These are phyloP conservation scores for Dorcoceras hygrometricum DNA, from an alignment of 257 asterid genomes.

Conservation along the genomic window DNA sequence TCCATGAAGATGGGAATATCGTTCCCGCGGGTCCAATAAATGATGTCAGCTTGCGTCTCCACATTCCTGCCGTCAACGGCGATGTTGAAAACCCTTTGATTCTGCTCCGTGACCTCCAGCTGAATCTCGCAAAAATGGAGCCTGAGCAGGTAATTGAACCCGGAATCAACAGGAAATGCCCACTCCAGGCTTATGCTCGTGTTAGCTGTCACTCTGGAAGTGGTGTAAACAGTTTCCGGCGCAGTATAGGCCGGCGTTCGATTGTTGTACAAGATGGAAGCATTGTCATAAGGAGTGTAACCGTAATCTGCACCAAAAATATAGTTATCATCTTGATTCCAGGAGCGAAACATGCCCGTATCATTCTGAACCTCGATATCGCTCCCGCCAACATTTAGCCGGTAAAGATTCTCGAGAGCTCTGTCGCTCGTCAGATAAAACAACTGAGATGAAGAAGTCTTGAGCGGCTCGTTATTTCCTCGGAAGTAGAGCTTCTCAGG, in stretches of 20 bases:
- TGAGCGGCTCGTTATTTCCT: conserved; percentile 15
- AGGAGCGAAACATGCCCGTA: conserved; percentile 58
- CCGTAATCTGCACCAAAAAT: background rate
- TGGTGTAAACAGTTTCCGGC: conserved; percentile 38
- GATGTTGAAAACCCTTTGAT: conserved; percentile 30
- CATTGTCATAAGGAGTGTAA: background rate
- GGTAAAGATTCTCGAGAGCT: conserved; percentile 44
- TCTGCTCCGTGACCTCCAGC: background rate
- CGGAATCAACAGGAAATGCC: conserved; percentile 48
- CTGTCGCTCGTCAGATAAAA: conserved; percentile 18
- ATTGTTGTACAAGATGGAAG: conserved; percentile 22
- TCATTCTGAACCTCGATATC: conserved; percentile 1
- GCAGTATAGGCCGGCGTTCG: conserved; percentile 41
- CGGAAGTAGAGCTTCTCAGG: conserved; percentile 40
- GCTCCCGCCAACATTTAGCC: conserved; percentile 50
- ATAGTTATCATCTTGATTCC: conserved; percentile 30
- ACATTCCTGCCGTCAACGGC: conserved; percentile 27
- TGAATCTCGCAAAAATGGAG: conserved; percentile 53
- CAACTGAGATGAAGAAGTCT: too few relatives aligned
- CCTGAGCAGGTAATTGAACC: conserved; percentile 43
- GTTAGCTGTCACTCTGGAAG: conserved; percentile 27
- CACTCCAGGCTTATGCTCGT: conserved; percentile 27
- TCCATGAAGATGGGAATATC: conserved; percentile 39
- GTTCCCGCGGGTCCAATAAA: conserved; percentile 19
- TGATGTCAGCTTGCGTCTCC: conserved; percentile 25